Percentiles rank a stretch among this genome's conserved stretches.
Conservation (phyloP, 495 filamentous ascomycete genomes). For the Cladorrhinum samala region DNA sequence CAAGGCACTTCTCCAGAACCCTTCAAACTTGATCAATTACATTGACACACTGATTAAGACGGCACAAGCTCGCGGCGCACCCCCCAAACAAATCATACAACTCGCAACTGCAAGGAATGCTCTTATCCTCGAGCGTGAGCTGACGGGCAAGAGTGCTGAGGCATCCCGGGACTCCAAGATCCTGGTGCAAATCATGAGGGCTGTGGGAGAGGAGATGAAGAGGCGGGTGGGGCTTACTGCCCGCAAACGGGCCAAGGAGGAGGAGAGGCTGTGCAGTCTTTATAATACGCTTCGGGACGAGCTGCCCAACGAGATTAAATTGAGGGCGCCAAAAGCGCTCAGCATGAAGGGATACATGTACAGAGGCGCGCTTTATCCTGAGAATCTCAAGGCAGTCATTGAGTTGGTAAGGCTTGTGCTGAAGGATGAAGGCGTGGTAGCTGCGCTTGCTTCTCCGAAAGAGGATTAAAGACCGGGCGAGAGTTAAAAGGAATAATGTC, state of each 20-base stretch:
- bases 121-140: neutral
- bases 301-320: neutral
- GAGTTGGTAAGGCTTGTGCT: too few relatives aligned
- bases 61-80: neutral
- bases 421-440: too few relatives aligned
- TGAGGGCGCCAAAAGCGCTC: too few relatives aligned
- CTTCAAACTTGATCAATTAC: neutral
- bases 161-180: neutral
- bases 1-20: neutral
- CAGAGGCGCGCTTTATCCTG: too few relatives aligned
- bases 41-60: neutral
- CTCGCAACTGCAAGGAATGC: neutral
- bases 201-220: neutral
- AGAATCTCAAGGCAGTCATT: too few relatives aligned
- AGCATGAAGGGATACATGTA: too few relatives aligned
- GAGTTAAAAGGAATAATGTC: too few relatives aligned
- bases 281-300: neutral
- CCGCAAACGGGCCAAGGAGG: neutral
- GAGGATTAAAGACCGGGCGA: too few relatives aligned
- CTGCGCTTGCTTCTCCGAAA: too few relatives aligned
- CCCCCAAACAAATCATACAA: neutral
- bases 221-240: neutral
- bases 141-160: neutral
- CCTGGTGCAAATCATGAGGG: neutral
- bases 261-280: neutral